Evolutionary conservation across 345 rosid species (phyloP), one percentile per base, ranked within the genome.

Genomic region (Erucastrum elatum): DNA sequence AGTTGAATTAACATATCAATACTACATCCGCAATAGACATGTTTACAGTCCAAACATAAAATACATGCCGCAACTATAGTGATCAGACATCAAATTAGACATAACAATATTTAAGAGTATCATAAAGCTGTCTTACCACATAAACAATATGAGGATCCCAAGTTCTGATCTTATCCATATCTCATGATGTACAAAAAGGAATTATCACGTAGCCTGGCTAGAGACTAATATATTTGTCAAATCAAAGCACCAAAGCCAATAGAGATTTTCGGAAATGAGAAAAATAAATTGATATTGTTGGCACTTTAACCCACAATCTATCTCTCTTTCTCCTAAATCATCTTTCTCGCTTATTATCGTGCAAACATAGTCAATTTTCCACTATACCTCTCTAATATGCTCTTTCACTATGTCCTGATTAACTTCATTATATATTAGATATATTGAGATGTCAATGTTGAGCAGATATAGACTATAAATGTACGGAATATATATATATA

Each of bases 221-320:
- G 31, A 56, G 4, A 77, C 5, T 70, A n/a, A 62, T 29, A 63
- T 10, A 58, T 3, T 12, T 44, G 60, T 78, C 30, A 66, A 30
- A 56, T 46, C 68, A 66, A 66, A 79, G 59, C 82, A 73, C 56
- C 33, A 72, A 39, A 41, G 51, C 68, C 53, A 41, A 31, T 58
- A 49, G 37, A 73, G 66, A 34, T 39, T 66, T 67, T 59, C 4
- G 64, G 66, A 64, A 70, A 71, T 37, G n/a, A 72, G 62, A 66
- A 67, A 66, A 73, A 65, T 11, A 41, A 30, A 33, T 66, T 59
- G 44, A 65, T 31, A 44, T 44, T 72, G 82, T 60, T 79, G 68
- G 55, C 64, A 61, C 78, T 79, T 79, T 73, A 78, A 79, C 78
- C 53, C 78, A 79, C 82, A 79, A 73, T 33, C 17, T 11, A 27